Percentiles rank a stretch among this genome's conserved stretches.
Evolutionary conservation across 169 alveolate species (phyloP).

Genomic region (Eimeria falciformis): DNA sequence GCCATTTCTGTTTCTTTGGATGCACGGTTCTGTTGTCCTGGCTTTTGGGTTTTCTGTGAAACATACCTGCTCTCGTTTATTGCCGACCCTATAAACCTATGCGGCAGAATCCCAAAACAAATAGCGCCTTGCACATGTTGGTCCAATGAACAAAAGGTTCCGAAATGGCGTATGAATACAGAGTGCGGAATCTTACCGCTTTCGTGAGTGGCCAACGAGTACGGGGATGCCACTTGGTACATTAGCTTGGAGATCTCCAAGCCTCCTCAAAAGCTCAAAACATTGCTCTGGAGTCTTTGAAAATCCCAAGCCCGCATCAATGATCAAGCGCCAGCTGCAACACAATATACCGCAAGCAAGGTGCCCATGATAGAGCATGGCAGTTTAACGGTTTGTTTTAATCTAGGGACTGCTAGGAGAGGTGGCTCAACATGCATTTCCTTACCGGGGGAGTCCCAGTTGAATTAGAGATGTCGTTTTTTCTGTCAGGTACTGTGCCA

Average conservation of each 20-base stretch:
- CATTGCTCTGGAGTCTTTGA: conserved; percentile 60
- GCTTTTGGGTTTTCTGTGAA: neutral
- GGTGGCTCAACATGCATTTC: too few relatives aligned
- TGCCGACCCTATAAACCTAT: neutral
- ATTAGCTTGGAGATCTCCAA: neutral
- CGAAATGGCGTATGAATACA: neutral
- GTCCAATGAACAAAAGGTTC: neutral
- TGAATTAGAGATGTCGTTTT: neutral
- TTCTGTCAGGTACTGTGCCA: conserved; percentile 1
- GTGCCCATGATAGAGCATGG: too few relatives aligned
- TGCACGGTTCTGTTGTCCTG: neutral
- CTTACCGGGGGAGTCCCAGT: conserved; percentile 61
- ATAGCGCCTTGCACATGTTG: neutral
- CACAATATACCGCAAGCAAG: too few relatives aligned
- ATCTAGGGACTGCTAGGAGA: neutral
- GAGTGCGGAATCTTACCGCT: conserved; percentile 1
- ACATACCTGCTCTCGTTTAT: neutral
- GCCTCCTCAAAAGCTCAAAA: conserved; percentile 14
- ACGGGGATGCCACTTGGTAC: conserved; percentile 72
- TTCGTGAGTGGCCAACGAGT: conserved; percentile 69
- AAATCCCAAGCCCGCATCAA: conserved; percentile 75
- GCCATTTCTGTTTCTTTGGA: neutral
- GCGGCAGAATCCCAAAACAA: neutral
- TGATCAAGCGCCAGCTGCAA: conserved; percentile 67
- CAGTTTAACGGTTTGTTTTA: neutral